Base-by-base conservation (phyloP, 73 alveolate species). In the Effrenium voratum region DNA sequence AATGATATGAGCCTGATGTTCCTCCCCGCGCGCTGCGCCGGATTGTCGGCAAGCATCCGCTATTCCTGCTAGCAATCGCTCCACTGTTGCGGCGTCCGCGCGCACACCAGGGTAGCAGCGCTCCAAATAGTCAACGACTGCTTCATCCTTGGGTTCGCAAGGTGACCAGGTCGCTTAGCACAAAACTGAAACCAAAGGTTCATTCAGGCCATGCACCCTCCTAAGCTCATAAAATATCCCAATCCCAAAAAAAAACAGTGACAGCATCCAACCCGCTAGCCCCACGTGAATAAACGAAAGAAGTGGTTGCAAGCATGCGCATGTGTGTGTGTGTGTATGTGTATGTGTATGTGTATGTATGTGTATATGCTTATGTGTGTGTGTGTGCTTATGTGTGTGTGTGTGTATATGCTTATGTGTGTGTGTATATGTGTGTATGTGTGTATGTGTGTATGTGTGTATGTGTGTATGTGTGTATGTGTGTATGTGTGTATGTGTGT, bases 1-100 rank as follows among this genome's bases (percentile, higher is more conserved):
- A 19, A 8, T 19, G 63, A 8, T 12, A 52, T 52, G 8, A 19
- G 8, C 19, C 19, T 52, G 63, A 12, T 52, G 63, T 52, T 52
- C 19, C 63, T 12, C 19, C 19, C 63, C 63, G 19, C 26, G 63
- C 63, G 26, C 63, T 8, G 26, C 8, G 19, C 63, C 19, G 63
- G 26, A 52, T 68, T 5, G 1, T 40, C 10, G 49, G 60, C 77
- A 34, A 26, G 93, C 59, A 50, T 52, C 93, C 26, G 94, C 94
- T 40, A 86, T 60, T 44, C 82, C 94, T 59, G 60, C 94, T 63
- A 86, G 82, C 44, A 86, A 86, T 36, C 41, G 80, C 10, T 43
- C 82, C 41, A 88, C 72, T 5, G 95, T 85, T 32, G 95, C 95
- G 24, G 60, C 59, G 52, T 55, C 60, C 30, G 83, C 50, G 12